Percentiles rank a stretch among this genome's conserved stretches.
phyloP scores from a whole-genome alignment of 768 basidiomycete genomes.

The Lentinula lateritia region DNA sequence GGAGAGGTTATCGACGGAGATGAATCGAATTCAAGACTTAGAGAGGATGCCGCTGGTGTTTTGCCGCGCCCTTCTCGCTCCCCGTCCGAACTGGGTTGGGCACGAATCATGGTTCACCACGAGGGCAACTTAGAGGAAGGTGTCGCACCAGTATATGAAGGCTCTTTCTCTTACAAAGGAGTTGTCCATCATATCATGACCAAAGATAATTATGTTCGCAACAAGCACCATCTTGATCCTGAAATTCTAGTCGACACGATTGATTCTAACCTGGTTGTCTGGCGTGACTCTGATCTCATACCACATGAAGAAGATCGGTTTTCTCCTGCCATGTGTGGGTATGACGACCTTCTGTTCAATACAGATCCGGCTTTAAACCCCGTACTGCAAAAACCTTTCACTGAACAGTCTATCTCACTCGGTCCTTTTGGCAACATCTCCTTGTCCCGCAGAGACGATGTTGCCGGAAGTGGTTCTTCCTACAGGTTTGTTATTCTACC shows the following conservation, averaged over 20 bases:
- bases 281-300: slow-evolving; percentile 69
- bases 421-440: slow-evolving; percentile 27
- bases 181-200: slow-evolving; percentile 67
- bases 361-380: slow-evolving; percentile 50
- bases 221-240: slow-evolving; percentile 55
- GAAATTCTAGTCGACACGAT: slow-evolving; percentile 34
- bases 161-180: slow-evolving; percentile 67
- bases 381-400: slow-evolving; percentile 29
- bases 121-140: slow-evolving; percentile 45
- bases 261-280: slow-evolving; percentile 62
- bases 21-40: slow-evolving; percentile 47
- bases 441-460: slow-evolving; percentile 47
- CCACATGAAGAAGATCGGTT: slow-evolving; percentile 41
- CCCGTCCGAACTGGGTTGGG: slow-evolving; percentile 62
- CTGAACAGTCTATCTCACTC: slow-evolving; percentile 27
- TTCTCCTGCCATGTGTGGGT: slow-evolving; percentile 50
- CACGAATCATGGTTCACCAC: slow-evolving; percentile 69
- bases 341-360: slow-evolving; percentile 69
- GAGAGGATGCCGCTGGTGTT: slow-evolving; percentile 58
- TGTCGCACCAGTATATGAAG: slow-evolving; percentile 60
- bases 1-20: slow-evolving; percentile 69
- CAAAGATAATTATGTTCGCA: slow-evolving; percentile 62
- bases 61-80: slow-evolving; percentile 29
- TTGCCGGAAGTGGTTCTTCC: slow-evolving; percentile 42
- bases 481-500: slow-evolving; percentile 42